These are phyloP conservation scores for Cynara cardunculus DNA, from an alignment of 129 eudicot genomes.

Conservation along the genomic window DNA sequence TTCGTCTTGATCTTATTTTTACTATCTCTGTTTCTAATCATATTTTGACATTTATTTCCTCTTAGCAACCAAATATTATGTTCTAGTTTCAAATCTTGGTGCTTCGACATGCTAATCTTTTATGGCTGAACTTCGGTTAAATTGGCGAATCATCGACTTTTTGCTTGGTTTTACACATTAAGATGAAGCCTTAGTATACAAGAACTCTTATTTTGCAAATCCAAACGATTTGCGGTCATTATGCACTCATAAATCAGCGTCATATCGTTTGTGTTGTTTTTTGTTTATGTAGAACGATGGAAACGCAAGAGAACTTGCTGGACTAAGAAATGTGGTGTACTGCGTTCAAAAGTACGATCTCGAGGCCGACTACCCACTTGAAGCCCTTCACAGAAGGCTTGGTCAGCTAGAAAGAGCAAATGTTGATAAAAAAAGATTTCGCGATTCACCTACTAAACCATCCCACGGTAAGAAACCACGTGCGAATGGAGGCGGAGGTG, in stretches of 20 bases:
- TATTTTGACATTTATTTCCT: background rate
- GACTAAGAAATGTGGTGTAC: constrained; percentile 36
- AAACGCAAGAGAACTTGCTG: constrained; percentile 48
- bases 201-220: background rate
- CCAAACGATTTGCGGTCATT: too few relatives aligned
- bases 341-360: constrained; percentile 50
- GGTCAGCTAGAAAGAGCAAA: constrained; percentile 45
- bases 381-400: constrained; percentile 45
- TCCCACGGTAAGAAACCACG: constrained; percentile 34
- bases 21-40: background rate
- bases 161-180: background rate
- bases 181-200: background rate
- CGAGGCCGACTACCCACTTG: constrained; percentile 55
- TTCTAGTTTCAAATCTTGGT: background rate
- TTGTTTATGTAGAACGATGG: constrained; percentile 35
- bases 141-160: background rate
- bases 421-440: constrained; percentile 33
- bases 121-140: too few relatives aligned
- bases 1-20: background rate
- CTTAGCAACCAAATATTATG: background rate
- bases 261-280: background rate
- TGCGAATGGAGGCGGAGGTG: constrained; percentile 22
- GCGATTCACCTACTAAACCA: constrained; percentile 27
- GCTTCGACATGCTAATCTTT: too few relatives aligned
- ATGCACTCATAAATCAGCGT: background rate